A percentile compares a stretch with the other conserved stretches of the same genome.
phyloP scores from a whole-genome alignment of 192 early-diverging fungal species.

The Podila epigama region DNA sequence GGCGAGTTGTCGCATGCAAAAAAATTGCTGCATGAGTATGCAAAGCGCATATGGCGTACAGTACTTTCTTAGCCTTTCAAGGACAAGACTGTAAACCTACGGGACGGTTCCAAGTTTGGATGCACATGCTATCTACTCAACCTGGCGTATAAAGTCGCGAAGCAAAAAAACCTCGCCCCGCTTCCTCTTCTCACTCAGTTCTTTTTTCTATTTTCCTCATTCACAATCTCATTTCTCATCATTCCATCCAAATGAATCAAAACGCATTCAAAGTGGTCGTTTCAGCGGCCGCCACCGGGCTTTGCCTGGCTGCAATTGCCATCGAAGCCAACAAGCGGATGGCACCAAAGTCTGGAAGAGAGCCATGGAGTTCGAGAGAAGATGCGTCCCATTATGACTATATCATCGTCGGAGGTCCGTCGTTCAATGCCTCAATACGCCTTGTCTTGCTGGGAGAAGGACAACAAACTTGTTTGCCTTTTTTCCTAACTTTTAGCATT shows the following conservation, averaged over 20 bases:
- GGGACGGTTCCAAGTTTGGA: no score
- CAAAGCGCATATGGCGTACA: no score
- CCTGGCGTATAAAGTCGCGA: no score
- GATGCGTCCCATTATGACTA: slow-evolving; percentile 11
- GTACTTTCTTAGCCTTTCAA: no score
- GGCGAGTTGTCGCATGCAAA: no score
- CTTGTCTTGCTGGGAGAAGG: background rate
- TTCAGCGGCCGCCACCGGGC: background rate
- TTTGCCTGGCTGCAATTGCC: slow-evolving; percentile 9
- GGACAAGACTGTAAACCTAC: no score
- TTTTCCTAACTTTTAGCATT: no score
- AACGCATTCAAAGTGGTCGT: background rate
- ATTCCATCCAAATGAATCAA: background rate
- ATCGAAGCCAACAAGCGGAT: background rate
- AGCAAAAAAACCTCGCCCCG: no score
- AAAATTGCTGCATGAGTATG: no score
- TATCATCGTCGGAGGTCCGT: slow-evolving; percentile 12
- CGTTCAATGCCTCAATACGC: background rate
- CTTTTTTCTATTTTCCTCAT: background rate
- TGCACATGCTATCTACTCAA: no score
- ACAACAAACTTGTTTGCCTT: no score
- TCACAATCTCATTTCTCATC: background rate
- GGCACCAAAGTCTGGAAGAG: slow-evolving; percentile 2
- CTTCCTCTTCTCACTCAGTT: no score
- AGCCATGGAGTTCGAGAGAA: background rate